Evolutionary conservation across 2,329 filamentous ascomycete genomes (phyloP).

Genomic region (Akanthomyces muscarius): DNA sequence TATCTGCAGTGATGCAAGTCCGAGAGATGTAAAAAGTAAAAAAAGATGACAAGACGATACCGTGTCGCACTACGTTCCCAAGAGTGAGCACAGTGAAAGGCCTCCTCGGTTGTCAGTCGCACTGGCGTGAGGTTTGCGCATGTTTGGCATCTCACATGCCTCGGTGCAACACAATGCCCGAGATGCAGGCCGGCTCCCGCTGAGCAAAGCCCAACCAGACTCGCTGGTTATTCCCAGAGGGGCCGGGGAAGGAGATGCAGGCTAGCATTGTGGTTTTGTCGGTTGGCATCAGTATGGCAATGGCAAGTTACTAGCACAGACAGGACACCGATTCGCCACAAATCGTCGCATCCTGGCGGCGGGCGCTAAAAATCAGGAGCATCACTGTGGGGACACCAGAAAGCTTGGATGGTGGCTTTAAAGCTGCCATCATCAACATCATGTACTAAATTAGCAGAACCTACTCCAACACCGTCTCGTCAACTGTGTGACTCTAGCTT

Average conservation of each 20-base stretch:
- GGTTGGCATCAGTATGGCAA: not conserved
- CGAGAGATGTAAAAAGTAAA: not conserved
- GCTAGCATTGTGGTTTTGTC: not conserved
- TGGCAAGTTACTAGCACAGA: not conserved
- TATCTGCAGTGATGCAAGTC: not conserved
- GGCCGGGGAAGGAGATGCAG: not conserved
- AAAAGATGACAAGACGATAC: not conserved
- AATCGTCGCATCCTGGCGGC: not conserved
- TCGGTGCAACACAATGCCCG: not conserved
- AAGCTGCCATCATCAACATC: not conserved
- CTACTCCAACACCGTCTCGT: no score
- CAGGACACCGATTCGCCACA: not conserved
- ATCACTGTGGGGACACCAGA: not conserved
- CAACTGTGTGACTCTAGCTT: not conserved
- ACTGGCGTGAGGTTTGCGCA: not conserved
- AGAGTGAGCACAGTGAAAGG: no score
- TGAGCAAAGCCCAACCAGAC: not conserved
- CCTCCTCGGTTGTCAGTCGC: not conserved
- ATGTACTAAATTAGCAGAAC: not conserved
- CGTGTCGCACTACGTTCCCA: not conserved
- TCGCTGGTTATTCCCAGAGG: not conserved
- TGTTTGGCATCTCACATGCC: constrained; percentile 7
- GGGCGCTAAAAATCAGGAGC: not conserved
- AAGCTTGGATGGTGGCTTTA: not conserved
- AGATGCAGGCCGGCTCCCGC: not conserved